Percentiles rank a stretch among this genome's conserved stretches.
phyloP scores from a whole-genome alignment of 2,329 filamentous ascomycete species.

The Pestalotiopsis sp. region DNA sequence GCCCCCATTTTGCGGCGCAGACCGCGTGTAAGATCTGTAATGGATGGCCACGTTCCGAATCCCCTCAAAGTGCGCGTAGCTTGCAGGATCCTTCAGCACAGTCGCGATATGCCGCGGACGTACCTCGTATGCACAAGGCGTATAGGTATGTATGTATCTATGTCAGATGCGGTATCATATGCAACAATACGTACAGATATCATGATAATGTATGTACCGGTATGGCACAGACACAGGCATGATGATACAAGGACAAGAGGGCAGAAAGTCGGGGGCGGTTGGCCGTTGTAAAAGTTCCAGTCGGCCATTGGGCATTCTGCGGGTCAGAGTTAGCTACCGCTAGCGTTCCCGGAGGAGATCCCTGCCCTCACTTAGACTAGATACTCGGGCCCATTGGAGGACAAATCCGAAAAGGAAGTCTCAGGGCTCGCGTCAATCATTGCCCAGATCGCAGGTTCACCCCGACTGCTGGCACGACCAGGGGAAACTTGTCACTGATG shows the following conservation, averaged over 20 bases:
- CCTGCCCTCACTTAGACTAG: not conserved
- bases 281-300: not conserved
- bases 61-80: not conserved
- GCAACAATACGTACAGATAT: no score
- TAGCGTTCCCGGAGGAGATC: not conserved
- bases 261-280: not conserved
- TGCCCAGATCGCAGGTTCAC: not conserved
- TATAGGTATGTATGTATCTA: no score
- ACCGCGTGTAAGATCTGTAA: not conserved
- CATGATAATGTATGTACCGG: no score
- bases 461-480: not conserved
- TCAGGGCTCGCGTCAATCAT: slow-evolving; percentile 5
- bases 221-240: no score
- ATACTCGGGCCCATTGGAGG: not conserved
- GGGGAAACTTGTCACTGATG: not conserved
- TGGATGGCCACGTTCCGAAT: not conserved
- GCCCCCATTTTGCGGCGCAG: not conserved
- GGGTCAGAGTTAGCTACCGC: not conserved
- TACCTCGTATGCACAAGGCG: no score
- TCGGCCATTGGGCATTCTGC: not conserved
- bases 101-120: no score
- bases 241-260: no score
- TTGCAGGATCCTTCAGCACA: not conserved
- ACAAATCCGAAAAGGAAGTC: slow-evolving; percentile 2
- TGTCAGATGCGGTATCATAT: no score